Base-by-base conservation (phyloP, 306 rosid species). In the Boehmeria nivea region DNA sequence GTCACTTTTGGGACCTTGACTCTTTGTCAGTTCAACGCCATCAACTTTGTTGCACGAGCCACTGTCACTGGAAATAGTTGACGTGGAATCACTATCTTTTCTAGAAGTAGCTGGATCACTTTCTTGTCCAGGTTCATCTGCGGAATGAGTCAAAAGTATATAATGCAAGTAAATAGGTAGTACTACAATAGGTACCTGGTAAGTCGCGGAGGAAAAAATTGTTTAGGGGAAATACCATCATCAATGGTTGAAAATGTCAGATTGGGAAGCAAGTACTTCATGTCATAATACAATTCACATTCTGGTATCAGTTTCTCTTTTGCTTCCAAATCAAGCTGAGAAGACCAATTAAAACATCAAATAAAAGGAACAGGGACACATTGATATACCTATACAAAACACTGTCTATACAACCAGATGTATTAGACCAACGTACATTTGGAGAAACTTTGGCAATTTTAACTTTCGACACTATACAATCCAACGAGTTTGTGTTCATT, bases 41-140 rank as follows among this genome's bases (percentile, higher is more conserved):
- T 33, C 26, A 56, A 39, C 60, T 28, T 69, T 69, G 46, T 49
- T 65, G 34, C 37, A 60, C 6, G 57, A 55, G 12, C 82, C 82
- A 51, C 13, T 50, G n/a, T 85, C 86, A 11, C 78, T 70, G 0
- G 95, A 89, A 67, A 86, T 81, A 3, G 94, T 86, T 8, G 95
- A 85, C 17, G 83, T 69, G 12, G 69, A 34, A 28, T 89, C 95
- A 61, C 89, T 77, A 17, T 54, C 77, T 7, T 38, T 6, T 51
- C 77, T 69, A 0, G 54, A 68, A n/a, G n/a, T n/a, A n/a, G n/a
- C 38, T 4, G 38, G 38, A 11, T 33, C 38, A 33, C 38, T 40
- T 11, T 40, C 45, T 14, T 8, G n/a, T 40, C n/a, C 10, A 40
- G 12, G 6, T 40, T 11, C 15, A 40, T 12, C 45, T 40, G 15